phyloP scores from a whole-genome alignment of 345 rosid genomes.

The Rubroshorea leprosula region DNA sequence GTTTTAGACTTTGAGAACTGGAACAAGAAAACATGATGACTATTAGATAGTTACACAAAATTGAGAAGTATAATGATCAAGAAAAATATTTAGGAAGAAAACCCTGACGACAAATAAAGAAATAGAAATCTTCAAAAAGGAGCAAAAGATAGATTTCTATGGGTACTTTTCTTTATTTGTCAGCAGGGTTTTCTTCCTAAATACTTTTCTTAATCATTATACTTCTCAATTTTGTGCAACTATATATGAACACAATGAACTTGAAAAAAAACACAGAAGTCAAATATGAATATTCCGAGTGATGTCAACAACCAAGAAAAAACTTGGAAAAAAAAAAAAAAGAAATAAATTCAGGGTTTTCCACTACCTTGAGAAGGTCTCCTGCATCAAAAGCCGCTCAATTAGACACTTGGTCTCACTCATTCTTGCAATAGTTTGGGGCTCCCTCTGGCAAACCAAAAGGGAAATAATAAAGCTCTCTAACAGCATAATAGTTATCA shows the following conservation, averaged over 20 bases:
- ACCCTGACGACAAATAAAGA: neutral
- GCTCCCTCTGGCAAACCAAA: conserved; percentile 20
- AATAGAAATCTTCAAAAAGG: neutral
- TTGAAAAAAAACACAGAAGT: neutral
- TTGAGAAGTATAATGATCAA: neutral
- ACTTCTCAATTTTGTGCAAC: neutral
- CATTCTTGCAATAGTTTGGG: conserved; percentile 25
- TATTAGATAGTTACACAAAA: neutral
- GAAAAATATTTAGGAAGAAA: neutral
- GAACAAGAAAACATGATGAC: neutral
- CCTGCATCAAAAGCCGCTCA: conserved; percentile 69
- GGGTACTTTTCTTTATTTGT: neutral
- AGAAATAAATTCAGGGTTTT: conserved; percentile 2
- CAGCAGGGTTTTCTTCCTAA: neutral
- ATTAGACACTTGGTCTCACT: conserved; percentile 53
- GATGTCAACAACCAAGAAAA: conserved; percentile 7
- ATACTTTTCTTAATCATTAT: too few species aligned
- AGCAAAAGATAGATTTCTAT: neutral
- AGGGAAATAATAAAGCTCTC: conserved; percentile 7
- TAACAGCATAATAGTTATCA: neutral
- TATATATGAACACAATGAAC: too few species aligned
- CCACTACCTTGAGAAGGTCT: conserved; percentile 80
- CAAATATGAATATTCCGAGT: conserved; percentile 1
- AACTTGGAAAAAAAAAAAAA: conserved; percentile 1
- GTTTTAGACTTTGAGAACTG: too few species aligned